Conservation (phyloP, 768 basidiomycete genomes). For the Lentinus brumalis region DNA sequence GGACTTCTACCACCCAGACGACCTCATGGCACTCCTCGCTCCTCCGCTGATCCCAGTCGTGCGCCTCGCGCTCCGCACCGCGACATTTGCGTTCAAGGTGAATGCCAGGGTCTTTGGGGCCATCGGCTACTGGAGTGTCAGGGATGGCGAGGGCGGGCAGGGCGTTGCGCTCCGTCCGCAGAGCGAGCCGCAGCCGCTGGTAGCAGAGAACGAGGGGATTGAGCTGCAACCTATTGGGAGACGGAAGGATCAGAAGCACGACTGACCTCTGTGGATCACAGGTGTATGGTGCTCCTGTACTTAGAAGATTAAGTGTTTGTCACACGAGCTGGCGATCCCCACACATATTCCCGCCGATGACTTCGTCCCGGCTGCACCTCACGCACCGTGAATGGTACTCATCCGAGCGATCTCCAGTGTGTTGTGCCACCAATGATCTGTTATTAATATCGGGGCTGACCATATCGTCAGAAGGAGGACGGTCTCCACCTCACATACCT, state of each 20-base stretch:
- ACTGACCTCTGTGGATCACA: neutral
- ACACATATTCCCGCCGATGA: too few relatives aligned
- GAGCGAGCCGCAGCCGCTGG: conserved; percentile 17
- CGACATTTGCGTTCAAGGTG: conserved; percentile 24
- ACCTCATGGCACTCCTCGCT: conserved; percentile 43
- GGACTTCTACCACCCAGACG: conserved; percentile 60
- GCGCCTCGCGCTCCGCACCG: conserved; percentile 31
- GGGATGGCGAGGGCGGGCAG: conserved; percentile 17
- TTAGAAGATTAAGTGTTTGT: too few relatives aligned
- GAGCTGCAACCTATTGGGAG: conserved; percentile 5
- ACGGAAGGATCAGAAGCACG: conserved; percentile 4
- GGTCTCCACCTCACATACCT: too few relatives aligned
- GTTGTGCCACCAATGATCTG: too few relatives aligned
- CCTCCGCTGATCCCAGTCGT: conserved; percentile 45
- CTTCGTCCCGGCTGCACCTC: too few relatives aligned
- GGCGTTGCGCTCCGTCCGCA: conserved; percentile 14
- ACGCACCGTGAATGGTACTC: too few relatives aligned
- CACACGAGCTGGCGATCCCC: too few relatives aligned
- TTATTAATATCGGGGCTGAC: too few relatives aligned
- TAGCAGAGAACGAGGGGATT: conserved; percentile 2
- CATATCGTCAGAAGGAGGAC: too few relatives aligned
- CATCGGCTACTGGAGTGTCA: conserved; percentile 18
- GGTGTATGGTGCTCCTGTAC: neutral
- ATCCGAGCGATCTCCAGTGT: too few relatives aligned
- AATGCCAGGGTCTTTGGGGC: conserved; percentile 16